These are phyloP conservation scores for Tetrapisispora pingtungensis DNA, from an alignment of 805 yeast genomes.

Conservation along the genomic window DNA sequence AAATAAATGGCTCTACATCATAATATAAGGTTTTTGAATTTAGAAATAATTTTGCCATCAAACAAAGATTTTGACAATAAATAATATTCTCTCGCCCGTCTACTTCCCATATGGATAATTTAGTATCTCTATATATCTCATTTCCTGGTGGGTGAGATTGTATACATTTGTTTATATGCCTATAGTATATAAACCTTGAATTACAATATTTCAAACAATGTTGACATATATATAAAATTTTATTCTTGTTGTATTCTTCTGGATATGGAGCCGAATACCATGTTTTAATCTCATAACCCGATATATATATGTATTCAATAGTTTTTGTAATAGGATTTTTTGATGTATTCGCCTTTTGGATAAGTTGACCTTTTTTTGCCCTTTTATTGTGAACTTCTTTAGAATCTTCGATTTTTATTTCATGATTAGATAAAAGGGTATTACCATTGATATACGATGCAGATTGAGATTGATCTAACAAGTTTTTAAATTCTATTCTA, in stretches of 20 bases:
- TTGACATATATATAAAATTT: conserved; percentile 67
- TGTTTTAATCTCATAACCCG: conserved; percentile 67
- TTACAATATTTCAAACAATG: conserved; percentile 72
- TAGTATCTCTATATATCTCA: conserved; percentile 69
- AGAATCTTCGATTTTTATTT: conserved; percentile 2
- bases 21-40: conserved; percentile 87
- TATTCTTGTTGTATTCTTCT: conserved; percentile 59
- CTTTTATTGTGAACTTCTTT: conserved; percentile 15
- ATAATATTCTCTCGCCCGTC: conserved; percentile 78
- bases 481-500: conserved; percentile 37
- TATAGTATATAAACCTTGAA: conserved; percentile 50
- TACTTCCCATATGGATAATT: conserved; percentile 74
- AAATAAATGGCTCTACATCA: conserved; percentile 92
- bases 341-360: conserved; percentile 1
- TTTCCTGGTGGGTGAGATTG: conserved; percentile 77
- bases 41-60: conserved; percentile 78
- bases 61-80: conserved; percentile 84
- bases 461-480: conserved; percentile 32
- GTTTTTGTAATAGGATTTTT: not conserved
- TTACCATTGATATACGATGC: conserved; percentile 32
- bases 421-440: conserved; percentile 21
- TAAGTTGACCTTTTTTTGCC: conserved; percentile 11
- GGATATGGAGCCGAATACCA: conserved; percentile 96
- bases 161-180: conserved; percentile 73
- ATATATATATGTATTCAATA: conserved; percentile 57